Percentiles rank a stretch among this genome's conserved stretches.
These are phyloP conservation scores for Termitomyces sp. DNA, from an alignment of 768 basidiomycete species.

Conservation along the genomic window DNA sequence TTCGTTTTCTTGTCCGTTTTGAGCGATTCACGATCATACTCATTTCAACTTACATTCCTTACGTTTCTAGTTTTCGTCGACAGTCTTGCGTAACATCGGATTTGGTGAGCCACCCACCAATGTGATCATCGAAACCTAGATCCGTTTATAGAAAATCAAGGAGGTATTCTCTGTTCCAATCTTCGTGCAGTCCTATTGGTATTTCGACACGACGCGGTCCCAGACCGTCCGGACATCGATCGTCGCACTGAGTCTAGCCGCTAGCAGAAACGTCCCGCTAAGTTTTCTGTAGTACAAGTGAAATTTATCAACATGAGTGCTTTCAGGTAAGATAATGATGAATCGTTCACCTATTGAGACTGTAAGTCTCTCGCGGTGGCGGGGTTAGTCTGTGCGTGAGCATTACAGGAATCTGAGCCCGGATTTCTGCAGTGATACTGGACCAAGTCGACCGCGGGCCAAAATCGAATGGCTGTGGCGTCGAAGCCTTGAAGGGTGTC, in stretches of 20 bases:
- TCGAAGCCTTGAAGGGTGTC: conserved; percentile 68
- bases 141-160: conserved; percentile 24
- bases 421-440: conserved; percentile 70
- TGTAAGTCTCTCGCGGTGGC: conserved; percentile 92
- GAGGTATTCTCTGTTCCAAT: conserved; percentile 18
- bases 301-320: neutral
- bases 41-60: no score
- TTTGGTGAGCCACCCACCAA: neutral
- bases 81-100: no score
- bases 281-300: conserved; percentile 54
- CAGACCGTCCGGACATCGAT: conserved; percentile 74
- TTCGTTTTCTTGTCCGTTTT: no score
- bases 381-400: conserved; percentile 83
- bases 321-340: neutral
- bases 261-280: conserved; percentile 77
- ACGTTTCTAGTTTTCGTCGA: no score
- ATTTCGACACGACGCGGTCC: conserved; percentile 55
- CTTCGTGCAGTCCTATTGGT: conserved; percentile 17
- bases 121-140: no score
- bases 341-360: conserved; percentile 69
- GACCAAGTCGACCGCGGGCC: conserved; percentile 62
- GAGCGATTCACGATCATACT: no score
- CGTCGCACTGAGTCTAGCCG: conserved; percentile 64
- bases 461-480: conserved; percentile 75
- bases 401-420: conserved; percentile 86